phyloP scores from a whole-genome alignment of 495 filamentous ascomycete species.

The Acidiella bohemica region DNA sequence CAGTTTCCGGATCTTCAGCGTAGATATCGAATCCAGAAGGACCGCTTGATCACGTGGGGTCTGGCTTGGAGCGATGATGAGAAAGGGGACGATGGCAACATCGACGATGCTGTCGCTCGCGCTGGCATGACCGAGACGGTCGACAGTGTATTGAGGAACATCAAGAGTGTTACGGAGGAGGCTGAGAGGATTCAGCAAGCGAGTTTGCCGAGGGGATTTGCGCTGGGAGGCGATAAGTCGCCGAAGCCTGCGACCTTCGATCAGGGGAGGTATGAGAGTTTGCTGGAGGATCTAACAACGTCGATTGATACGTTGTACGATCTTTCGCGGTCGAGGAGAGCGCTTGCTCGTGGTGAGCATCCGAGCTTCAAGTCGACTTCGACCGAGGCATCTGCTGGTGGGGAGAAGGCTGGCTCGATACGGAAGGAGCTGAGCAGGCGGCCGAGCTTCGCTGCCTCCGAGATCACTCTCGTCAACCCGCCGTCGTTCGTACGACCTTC shows the following conservation, averaged over 20 bases:
- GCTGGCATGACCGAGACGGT: constrained; percentile 81
- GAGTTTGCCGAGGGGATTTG: constrained; percentile 9
- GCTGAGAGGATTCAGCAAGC: constrained; percentile 56
- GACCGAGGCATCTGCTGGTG: constrained; percentile 15
- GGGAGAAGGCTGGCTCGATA: constrained; percentile 14
- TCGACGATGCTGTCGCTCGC: constrained; percentile 70
- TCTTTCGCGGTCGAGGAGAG: constrained; percentile 56
- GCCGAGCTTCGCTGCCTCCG: constrained; percentile 15
- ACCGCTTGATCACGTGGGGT: constrained; percentile 74
- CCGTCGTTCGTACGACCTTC: constrained; percentile 13
- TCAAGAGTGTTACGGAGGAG: constrained; percentile 74
- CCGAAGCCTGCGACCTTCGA: constrained; percentile 40
- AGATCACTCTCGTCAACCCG: constrained; percentile 19
- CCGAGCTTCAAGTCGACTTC: constrained; percentile 20
- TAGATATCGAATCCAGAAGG: constrained; percentile 53
- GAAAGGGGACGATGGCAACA: constrained; percentile 53
- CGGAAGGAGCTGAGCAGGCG: constrained; percentile 1
- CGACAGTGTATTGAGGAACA: constrained; percentile 75
- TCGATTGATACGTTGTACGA: constrained; percentile 87
- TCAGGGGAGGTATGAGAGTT: constrained; percentile 47
- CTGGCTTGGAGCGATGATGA: constrained; percentile 75
- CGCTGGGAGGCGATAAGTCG: constrained; percentile 18
- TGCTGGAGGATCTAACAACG: constrained; percentile 63
- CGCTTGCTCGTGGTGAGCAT: constrained; percentile 16
- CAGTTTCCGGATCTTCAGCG: constrained; percentile 43